A percentile compares a stretch with the other conserved stretches of the same genome.
Evolutionary conservation across 2,329 filamentous ascomycete species (phyloP).

Genomic region (Alternaria dauci): DNA sequence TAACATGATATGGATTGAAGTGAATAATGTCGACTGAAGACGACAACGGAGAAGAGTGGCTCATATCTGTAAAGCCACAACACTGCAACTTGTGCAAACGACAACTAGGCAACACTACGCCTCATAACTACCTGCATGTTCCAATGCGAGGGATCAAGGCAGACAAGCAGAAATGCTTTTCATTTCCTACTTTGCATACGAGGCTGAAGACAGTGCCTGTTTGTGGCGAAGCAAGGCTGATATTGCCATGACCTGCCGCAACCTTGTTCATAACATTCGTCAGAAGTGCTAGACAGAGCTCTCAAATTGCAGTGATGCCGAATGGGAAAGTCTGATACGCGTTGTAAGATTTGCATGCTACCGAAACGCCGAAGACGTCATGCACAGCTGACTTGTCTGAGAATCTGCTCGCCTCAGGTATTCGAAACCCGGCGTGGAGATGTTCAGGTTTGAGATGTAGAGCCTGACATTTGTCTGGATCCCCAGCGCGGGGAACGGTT

Average conservation of each 20-base stretch:
- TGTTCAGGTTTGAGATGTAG: background rate
- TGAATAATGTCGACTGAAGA: background rate
- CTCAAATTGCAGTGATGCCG: background rate
- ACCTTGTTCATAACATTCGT: background rate
- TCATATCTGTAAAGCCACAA: background rate
- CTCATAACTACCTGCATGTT: background rate
- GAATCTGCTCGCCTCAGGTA: slow-evolving; percentile 11
- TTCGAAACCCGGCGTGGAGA: slow-evolving; percentile 9
- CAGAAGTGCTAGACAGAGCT: background rate
- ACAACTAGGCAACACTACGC: background rate
- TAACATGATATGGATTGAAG: background rate
- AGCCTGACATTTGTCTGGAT: slow-evolving; percentile 9
- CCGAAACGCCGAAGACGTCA: slow-evolving; percentile 2
- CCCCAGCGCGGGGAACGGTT: background rate
- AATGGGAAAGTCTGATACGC: background rate
- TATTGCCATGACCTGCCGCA: background rate
- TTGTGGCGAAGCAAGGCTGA: slow-evolving; percentile 3
- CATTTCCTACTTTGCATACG: background rate
- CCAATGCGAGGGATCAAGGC: background rate
- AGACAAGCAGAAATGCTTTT: background rate
- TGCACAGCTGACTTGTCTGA: background rate
- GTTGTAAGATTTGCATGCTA: background rate
- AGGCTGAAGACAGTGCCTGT: background rate
- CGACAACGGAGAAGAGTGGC: background rate
- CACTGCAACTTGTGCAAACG: background rate